A percentile compares a stretch with the other conserved stretches of the same genome.
phyloP scores from a whole-genome alignment of 108 stramenopile genomes.

The Skeletonema costatum region DNA sequence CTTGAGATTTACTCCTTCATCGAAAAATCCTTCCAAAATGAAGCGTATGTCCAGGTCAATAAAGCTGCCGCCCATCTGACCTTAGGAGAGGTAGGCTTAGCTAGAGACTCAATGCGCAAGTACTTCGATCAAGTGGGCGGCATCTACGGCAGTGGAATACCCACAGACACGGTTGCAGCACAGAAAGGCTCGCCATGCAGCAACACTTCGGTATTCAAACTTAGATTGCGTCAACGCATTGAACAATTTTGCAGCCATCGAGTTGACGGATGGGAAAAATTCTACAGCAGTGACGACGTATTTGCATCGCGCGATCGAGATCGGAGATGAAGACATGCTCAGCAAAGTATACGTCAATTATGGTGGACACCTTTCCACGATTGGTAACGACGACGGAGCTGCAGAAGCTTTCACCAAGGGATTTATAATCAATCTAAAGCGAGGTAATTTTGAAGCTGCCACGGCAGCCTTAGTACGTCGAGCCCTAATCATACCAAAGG shows the following conservation, averaged over 20 bases:
- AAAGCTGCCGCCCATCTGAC: not conserved
- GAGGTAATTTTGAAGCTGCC: slow-evolving; percentile 7
- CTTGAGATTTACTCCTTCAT: slow-evolving; percentile 19
- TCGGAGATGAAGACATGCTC: slow-evolving; percentile 30
- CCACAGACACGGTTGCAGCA: slow-evolving; percentile 1
- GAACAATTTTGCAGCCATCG: slow-evolving; percentile 21
- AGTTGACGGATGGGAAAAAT: slow-evolving; percentile 25
- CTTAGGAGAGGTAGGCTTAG: not conserved
- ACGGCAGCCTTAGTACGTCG: slow-evolving; percentile 9
- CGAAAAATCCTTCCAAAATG: not conserved
- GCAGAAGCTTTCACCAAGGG: slow-evolving; percentile 22
- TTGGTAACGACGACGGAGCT: slow-evolving; percentile 23
- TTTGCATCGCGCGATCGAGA: slow-evolving; percentile 25
- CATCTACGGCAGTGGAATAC: slow-evolving; percentile 5
- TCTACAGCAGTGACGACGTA: not conserved
- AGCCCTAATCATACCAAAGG: slow-evolving; percentile 23
- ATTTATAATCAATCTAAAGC: slow-evolving; percentile 15
- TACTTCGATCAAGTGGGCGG: slow-evolving; percentile 27
- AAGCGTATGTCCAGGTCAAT: slow-evolving; percentile 14
- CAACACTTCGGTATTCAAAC: not conserved
- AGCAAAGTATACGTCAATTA: slow-evolving; percentile 23
- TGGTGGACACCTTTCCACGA: slow-evolving; percentile 18
- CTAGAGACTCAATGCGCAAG: not conserved
- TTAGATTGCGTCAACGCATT: slow-evolving; percentile 20
- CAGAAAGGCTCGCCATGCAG: slow-evolving; percentile 13